Evolutionary conservation across 768 basidiomycete species (phyloP).

Genomic region (Pisolithus albus): DNA sequence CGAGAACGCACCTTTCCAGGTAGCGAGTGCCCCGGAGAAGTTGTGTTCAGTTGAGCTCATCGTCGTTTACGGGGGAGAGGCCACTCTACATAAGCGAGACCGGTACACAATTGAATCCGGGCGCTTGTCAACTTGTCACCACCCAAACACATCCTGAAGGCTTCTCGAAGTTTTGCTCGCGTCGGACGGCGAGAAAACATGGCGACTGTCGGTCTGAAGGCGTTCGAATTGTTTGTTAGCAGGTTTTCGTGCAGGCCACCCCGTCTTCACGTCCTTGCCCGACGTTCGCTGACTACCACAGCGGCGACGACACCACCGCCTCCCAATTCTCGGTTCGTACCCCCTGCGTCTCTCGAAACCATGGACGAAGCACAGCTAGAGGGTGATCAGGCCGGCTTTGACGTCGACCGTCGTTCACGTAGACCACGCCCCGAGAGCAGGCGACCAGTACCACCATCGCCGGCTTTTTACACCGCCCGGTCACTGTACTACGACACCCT

Average conservation of each 20-base stretch:
- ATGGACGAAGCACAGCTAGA: not conserved
- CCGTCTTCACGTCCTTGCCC: not conserved
- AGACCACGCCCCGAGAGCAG: not conserved
- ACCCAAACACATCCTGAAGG: not conserved
- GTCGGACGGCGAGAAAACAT: not conserved
- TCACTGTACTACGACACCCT: conserved; percentile 70
- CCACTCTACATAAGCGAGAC: not conserved
- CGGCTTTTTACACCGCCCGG: conserved; percentile 81
- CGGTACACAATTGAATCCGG: not conserved
- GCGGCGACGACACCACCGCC: not conserved
- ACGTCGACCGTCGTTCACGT: not conserved
- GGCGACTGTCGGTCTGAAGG: not conserved
- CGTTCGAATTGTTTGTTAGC: not conserved
- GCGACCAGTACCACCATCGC: conserved; percentile 46
- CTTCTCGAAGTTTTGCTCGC: not conserved
- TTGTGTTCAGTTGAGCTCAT: conserved; percentile 54
- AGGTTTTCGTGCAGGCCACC: conserved; percentile 3
- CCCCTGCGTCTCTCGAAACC: conserved; percentile 19
- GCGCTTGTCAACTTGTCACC: not conserved
- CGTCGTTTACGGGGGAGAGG: not conserved
- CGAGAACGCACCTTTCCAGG: conserved; percentile 74
- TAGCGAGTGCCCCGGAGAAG: conserved; percentile 86
- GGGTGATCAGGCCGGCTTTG: not conserved
- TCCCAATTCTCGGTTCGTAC: conserved; percentile 15
- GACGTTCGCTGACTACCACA: conserved; percentile 9